Evolutionary conservation across 2,329 filamentous ascomycete species (phyloP), one percentile per base, ranked within the genome.

Genomic region (Sporothrix luriei): DNA sequence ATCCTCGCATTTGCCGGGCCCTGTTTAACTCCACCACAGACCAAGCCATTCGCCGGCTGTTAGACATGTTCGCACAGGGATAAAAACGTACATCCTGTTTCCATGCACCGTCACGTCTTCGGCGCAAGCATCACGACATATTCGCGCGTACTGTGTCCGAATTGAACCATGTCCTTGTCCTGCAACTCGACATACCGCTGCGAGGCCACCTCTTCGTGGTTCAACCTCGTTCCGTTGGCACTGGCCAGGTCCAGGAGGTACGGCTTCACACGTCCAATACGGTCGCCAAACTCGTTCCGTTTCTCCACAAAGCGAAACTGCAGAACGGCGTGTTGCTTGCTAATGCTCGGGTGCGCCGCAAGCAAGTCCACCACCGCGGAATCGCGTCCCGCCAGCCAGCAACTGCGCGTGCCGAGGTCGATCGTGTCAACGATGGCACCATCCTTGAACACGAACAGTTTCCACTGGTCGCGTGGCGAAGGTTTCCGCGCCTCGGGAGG

Each of bases 161-260:
- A 96, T 76, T 88, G 88, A 70, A 99, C 79, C 77, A 99, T 88
- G 79, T 99, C 95, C 80, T 93, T 94, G 78, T 95, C 90, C 77
- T 90, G 86, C 69, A 98, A 80, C 80, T 99, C 94, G 67, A 97
- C 82, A 78, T 93, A 99, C 72, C 93, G 85, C 76, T 91, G 91
- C 16, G 87, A 84, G 1, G 92, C 91, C 3, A 97, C 81, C 75
- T 82, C 83, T 71, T 92, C 88, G 46, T 88, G 89, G 76, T 98
- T 97, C 73, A 99, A 82, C 69, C 81, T 84, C 2, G 94, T 97
- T 48, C 95, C 94, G 78, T 98, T 97, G 61, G 92, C 92, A 75
- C 93, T 97, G 75, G 97, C 94, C 64, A 99, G 81, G 79, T 99
- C 95, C 73, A 99, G 92, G 10, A 98, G 78, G 80, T 98, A 99